phyloP scores from a whole-genome alignment of 495 filamentous ascomycete species.

The Xylaria intraflava region DNA sequence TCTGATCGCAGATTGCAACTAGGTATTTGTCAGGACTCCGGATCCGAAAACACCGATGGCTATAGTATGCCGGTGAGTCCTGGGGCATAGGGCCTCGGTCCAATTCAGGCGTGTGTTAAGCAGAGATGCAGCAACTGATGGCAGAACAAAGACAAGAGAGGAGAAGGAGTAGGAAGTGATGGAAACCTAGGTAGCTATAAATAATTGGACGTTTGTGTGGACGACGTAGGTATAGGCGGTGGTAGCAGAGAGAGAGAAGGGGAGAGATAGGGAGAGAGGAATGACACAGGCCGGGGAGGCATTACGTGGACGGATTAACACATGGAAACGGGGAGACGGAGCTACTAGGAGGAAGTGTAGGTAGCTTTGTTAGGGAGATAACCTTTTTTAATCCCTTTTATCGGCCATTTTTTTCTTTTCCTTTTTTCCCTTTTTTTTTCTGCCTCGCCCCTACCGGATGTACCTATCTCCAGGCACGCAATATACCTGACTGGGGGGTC shows the following conservation, averaged over 20 bases:
- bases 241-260: neutral
- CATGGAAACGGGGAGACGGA: neutral
- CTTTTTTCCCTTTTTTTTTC: neutral
- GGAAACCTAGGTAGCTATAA: too few relatives aligned
- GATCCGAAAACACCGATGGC: too few relatives aligned
- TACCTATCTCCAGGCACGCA: too few relatives aligned
- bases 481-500: too few relatives aligned
- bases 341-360: neutral
- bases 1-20: slow-evolving; percentile 2
- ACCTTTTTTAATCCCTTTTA: neutral
- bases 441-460: neutral
- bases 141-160: neutral
- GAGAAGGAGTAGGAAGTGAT: neutral
- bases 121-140: too few relatives aligned
- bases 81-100: neutral
- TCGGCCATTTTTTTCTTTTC: neutral
- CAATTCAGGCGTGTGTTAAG: slow-evolving; percentile 1
- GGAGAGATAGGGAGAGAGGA: neutral
- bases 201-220: too few relatives aligned
- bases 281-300: neutral
- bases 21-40: neutral
- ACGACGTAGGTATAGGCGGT: too few relatives aligned
- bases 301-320: neutral
- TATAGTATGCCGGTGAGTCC: neutral
- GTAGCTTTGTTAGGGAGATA: neutral